These are phyloP conservation scores for Hanseniaspora uvarum DNA, from an alignment of 1,139 yeast species.

Conservation along the genomic window DNA sequence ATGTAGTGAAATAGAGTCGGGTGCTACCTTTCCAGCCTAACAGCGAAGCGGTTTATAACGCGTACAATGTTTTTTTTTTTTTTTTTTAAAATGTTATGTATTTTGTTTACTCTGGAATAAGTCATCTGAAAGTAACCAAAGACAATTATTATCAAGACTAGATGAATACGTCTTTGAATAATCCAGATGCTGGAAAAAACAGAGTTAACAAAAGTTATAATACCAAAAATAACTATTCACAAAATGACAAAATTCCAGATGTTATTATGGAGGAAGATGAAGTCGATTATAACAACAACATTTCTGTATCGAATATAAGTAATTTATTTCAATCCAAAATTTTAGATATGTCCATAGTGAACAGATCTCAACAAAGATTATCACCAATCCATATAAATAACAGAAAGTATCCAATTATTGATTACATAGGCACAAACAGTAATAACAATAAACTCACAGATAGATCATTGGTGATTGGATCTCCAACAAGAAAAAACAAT, in stretches of 20 bases:
- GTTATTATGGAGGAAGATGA: constrained; percentile 17
- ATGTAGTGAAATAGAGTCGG: too few relatives aligned
- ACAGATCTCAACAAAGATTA: constrained; percentile 23
- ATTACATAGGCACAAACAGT: constrained; percentile 9
- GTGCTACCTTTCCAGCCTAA: too few relatives aligned
- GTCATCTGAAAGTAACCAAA: background rate
- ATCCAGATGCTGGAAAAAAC: constrained; percentile 1
- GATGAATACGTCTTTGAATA: background rate
- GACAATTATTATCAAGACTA: background rate
- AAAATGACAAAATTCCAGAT: background rate
- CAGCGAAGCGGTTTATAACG: too few relatives aligned
- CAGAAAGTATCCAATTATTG: constrained; percentile 16
- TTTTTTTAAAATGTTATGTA: background rate
- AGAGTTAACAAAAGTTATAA: background rate
- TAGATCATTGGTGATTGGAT: constrained; percentile 20
- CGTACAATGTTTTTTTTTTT: too few relatives aligned
- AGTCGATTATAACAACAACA: constrained; percentile 26
- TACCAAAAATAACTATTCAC: background rate
- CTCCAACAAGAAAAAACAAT: constrained; percentile 12
- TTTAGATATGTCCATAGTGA: constrained; percentile 23
- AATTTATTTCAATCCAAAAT: constrained; percentile 18
- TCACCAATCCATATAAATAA: constrained; percentile 28
- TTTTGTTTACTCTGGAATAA: background rate
- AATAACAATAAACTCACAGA: constrained; percentile 19
- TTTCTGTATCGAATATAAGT: constrained; percentile 22